phyloP scores from a whole-genome alignment of 805 yeast genomes.

The Komagataella ulmi region DNA sequence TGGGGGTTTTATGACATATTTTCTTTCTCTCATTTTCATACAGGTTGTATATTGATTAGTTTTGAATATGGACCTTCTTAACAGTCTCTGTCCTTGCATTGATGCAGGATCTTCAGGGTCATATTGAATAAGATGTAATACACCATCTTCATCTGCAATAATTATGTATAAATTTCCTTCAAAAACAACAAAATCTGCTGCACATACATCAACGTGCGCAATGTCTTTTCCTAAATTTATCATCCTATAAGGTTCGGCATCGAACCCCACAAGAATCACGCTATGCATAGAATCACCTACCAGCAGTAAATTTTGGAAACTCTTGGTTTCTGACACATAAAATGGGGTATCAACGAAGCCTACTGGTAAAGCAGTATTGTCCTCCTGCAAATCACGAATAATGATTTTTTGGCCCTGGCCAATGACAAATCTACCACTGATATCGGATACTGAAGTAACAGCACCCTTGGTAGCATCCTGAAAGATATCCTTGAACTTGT shows the following conservation, averaged over 20 bases:
- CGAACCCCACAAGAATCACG: slow-evolving; percentile 76
- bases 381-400: slow-evolving; percentile 76
- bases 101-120: slow-evolving; percentile 89
- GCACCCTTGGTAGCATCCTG: slow-evolving; percentile 76
- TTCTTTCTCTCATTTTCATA: slow-evolving; percentile 30
- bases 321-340: slow-evolving; percentile 65
- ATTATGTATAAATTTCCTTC: slow-evolving; percentile 58
- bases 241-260: slow-evolving; percentile 90
- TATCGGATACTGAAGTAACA: slow-evolving; percentile 60
- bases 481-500: slow-evolving; percentile 59
- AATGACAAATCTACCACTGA: slow-evolving; percentile 72
- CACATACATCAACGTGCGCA: slow-evolving; percentile 43
- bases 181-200: slow-evolving; percentile 65
- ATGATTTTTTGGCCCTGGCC: slow-evolving; percentile 78
- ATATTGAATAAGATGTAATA: slow-evolving; percentile 64
- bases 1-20: slow-evolving; percentile 15
- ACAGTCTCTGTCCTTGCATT: slow-evolving; percentile 60
- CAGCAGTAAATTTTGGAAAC: slow-evolving; percentile 70
- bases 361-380: slow-evolving; percentile 78
- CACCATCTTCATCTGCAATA: slow-evolving; percentile 54
- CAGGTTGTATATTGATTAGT: slow-evolving; percentile 48
- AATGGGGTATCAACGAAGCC: slow-evolving; percentile 86
- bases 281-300: slow-evolving; percentile 74
- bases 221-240: slow-evolving; percentile 65
- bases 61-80: slow-evolving; percentile 60